Conservation (phyloP, 1,139 yeast species). For the Saccharomyces hybrid region DNA sequence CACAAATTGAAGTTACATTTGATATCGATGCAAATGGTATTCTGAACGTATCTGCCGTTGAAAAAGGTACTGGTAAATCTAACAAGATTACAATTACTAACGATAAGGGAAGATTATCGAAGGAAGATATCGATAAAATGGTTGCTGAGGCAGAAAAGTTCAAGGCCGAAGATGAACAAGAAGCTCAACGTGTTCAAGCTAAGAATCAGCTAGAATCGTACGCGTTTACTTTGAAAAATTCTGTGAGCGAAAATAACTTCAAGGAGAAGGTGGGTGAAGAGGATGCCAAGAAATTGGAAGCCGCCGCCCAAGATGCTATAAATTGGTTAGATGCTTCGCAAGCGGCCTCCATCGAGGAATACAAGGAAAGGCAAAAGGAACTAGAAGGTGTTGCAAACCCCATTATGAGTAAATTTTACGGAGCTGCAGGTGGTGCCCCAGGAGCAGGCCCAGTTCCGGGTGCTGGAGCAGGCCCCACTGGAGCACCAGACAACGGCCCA, state of each 20-base stretch:
- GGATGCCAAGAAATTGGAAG: slow-evolving; percentile 75
- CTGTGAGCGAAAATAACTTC: slow-evolving; percentile 53
- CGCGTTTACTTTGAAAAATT: slow-evolving; percentile 73
- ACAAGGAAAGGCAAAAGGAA: slow-evolving; percentile 57
- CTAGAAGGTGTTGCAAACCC: slow-evolving; percentile 60
- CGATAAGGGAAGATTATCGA: slow-evolving; percentile 90
- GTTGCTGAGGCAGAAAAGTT: slow-evolving; percentile 81
- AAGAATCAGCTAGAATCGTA: slow-evolving; percentile 83
- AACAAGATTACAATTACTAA: slow-evolving; percentile 75
- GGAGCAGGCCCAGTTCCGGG: slow-evolving; percentile 43
- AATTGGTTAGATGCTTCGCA: slow-evolving; percentile 85
- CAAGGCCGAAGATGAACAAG: slow-evolving; percentile 74
- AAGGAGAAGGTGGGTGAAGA: slow-evolving; percentile 78
- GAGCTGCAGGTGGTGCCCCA: slow-evolving; percentile 47
- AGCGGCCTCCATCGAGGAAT: slow-evolving; percentile 82
- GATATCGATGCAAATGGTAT: slow-evolving; percentile 96
- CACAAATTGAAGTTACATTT: slow-evolving; percentile 95
- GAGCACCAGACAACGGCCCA: slow-evolving; percentile 48
- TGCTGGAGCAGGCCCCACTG: slow-evolving; percentile 44
- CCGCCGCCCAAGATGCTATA: slow-evolving; percentile 75
- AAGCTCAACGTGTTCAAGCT: slow-evolving; percentile 68
- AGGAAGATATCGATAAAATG: slow-evolving; percentile 91
- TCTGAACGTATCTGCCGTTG: slow-evolving; percentile 86
- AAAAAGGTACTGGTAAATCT: slow-evolving; percentile 87
- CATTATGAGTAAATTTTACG: slow-evolving; percentile 56